Evolutionary conservation across 805 yeast species (phyloP).

Genomic region (Debaryomyces hansenii): DNA sequence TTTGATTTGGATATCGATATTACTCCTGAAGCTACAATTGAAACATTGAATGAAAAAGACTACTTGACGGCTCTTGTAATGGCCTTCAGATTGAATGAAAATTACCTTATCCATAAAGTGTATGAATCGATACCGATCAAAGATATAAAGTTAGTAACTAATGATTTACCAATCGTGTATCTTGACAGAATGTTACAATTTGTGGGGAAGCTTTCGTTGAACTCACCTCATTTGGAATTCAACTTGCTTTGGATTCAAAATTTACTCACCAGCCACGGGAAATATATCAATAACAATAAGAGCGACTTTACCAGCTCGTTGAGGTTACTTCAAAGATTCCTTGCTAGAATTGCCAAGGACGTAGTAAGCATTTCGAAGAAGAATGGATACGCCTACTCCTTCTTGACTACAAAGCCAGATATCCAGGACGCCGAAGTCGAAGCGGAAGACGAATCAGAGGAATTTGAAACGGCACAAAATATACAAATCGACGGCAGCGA

Average conservation of each 20-base stretch:
- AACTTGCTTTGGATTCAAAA: conserved; percentile 77
- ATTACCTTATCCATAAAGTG: conserved; percentile 65
- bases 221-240: conserved; percentile 83
- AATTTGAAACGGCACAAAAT: conserved; percentile 8
- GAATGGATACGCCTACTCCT: conserved; percentile 55
- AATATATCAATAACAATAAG: conserved; percentile 61
- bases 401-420: conserved; percentile 35
- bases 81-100: conserved; percentile 92
- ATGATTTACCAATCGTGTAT: conserved; percentile 77
- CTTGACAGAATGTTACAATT: conserved; percentile 65
- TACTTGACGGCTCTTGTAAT: conserved; percentile 80
- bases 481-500: conserved; percentile 22
- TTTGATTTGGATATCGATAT: conserved; percentile 91
- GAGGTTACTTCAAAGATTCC: conserved; percentile 72
- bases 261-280: conserved; percentile 73
- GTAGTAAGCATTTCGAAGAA: conserved; percentile 54
- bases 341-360: conserved; percentile 73
- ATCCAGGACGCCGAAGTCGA: conserved; percentile 23
- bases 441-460: conserved; percentile 24
- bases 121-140: conserved; percentile 71
- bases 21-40: conserved; percentile 75
- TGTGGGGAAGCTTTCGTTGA: conserved; percentile 57
- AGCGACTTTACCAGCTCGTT: conserved; percentile 62
- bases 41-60: conserved; percentile 57
- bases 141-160: conserved; percentile 66